These are phyloP conservation scores for Saturnispora kantuleensis DNA, from an alignment of 805 yeast species.

Conservation along the genomic window DNA sequence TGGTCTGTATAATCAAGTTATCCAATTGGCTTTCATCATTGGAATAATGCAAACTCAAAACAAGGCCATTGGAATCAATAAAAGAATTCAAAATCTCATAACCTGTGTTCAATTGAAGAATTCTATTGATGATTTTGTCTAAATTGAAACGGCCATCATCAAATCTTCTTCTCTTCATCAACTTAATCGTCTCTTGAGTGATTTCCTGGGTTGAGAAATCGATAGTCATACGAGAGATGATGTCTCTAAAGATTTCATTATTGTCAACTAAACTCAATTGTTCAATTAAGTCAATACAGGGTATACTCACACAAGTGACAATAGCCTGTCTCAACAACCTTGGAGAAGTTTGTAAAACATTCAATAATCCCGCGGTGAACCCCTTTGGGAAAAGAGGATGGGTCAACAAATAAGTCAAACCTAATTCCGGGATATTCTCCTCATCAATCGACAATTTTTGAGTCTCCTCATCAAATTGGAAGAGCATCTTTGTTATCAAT, in stretches of 20 bases:
- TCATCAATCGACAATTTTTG: slow-evolving; percentile 16
- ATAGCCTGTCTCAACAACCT: slow-evolving; percentile 73
- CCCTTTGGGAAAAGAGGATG: slow-evolving; percentile 76
- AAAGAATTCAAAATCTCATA: slow-evolving; percentile 54
- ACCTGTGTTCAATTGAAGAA: slow-evolving; percentile 39
- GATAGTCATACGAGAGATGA: slow-evolving; percentile 53
- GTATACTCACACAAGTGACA: slow-evolving; percentile 63
- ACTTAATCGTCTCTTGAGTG: slow-evolving; percentile 35
- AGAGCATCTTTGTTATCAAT: slow-evolving; percentile 29
- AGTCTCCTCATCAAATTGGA: slow-evolving; percentile 24
- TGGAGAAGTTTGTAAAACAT: slow-evolving; percentile 39
- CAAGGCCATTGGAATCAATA: slow-evolving; percentile 63
- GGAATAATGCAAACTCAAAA: slow-evolving; percentile 49
- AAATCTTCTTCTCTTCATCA: slow-evolving; percentile 23
- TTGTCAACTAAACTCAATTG: slow-evolving; percentile 49
- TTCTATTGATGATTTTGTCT: slow-evolving; percentile 36
- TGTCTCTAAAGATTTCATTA: slow-evolving; percentile 58
- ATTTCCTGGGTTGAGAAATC: slow-evolving; percentile 56
- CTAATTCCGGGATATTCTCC: slow-evolving; percentile 40
- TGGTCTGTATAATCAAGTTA: slow-evolving; percentile 39
- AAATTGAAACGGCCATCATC: slow-evolving; percentile 24
- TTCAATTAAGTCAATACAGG: slow-evolving; percentile 50
- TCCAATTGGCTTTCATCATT: slow-evolving; percentile 36
- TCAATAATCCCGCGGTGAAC: slow-evolving; percentile 45
- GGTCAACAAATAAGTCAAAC: slow-evolving; percentile 66